phyloP scores from a whole-genome alignment of 1,139 yeast genomes.

The Kodamaea sp. region DNA sequence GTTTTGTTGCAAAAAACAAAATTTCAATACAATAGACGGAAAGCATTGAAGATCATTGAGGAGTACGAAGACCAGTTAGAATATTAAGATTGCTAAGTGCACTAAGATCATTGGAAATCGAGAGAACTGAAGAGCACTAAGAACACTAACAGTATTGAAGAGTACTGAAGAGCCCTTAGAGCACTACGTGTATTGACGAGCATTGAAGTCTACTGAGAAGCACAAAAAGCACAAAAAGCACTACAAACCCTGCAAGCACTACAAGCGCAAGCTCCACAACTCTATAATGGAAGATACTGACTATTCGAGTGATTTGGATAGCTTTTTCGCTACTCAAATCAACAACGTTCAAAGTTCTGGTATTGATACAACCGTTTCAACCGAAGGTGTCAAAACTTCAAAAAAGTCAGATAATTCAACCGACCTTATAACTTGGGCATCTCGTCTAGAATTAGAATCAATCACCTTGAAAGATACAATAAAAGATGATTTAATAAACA shows the following conservation, averaged over 20 bases:
- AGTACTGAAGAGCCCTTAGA: neutral
- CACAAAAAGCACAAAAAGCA: neutral
- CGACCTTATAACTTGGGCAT: slow-evolving; percentile 27
- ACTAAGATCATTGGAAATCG: too few relatives aligned
- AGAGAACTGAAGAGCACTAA: too few relatives aligned
- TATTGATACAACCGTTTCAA: neutral
- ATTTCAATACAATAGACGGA: neutral
- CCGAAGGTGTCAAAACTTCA: neutral
- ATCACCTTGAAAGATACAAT: slow-evolving; percentile 23
- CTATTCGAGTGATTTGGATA: slow-evolving; percentile 20
- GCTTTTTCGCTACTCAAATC: slow-evolving; percentile 6
- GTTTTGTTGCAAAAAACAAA: slow-evolving; percentile 8
- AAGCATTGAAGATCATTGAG: neutral
- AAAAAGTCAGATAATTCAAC: neutral
- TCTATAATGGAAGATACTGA: slow-evolving; percentile 17
- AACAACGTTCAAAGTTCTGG: slow-evolving; percentile 4
- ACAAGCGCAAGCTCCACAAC: too few relatives aligned
- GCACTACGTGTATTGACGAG: neutral
- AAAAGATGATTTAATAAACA: neutral
- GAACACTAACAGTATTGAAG: neutral
- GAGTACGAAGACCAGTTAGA: neutral
- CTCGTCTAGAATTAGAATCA: slow-evolving; percentile 32
- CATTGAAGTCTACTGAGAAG: too few relatives aligned
- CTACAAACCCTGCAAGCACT: neutral
- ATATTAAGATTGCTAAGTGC: too few relatives aligned